Conservation (phyloP, 371 early-diverging fungal genomes). For the Phascolomyces articulosus region DNA sequence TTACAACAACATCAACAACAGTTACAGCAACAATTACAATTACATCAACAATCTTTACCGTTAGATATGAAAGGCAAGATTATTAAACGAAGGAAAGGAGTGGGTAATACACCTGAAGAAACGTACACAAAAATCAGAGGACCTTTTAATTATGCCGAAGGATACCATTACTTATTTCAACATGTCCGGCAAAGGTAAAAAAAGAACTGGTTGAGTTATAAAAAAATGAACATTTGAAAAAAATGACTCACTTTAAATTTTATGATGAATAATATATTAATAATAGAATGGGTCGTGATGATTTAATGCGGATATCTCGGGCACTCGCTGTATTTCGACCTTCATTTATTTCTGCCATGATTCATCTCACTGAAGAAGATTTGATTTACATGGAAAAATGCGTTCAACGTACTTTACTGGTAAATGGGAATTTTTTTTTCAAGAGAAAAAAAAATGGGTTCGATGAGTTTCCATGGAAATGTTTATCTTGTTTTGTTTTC, state of each 20-base stretch:
- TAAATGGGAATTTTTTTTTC: slow-evolving; percentile 19
- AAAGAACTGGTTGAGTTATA: too few relatives aligned
- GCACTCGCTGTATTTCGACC: slow-evolving; percentile 91
- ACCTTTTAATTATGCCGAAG: slow-evolving; percentile 88
- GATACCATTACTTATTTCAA: slow-evolving; percentile 83
- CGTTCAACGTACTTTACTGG: slow-evolving; percentile 84
- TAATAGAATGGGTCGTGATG: slow-evolving; percentile 81
- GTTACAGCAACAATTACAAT: not conserved
- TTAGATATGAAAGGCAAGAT: slow-evolving; percentile 7
- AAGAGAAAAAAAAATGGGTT: not conserved
- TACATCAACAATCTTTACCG: not conserved
- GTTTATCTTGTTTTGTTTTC: not conserved
- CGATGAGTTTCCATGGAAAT: too few relatives aligned
- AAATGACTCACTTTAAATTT: not conserved
- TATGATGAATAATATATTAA: not conserved
- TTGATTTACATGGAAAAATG: slow-evolving; percentile 93
- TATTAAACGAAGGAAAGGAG: slow-evolving; percentile 19
- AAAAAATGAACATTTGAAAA: not conserved
- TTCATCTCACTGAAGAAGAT: slow-evolving; percentile 90
- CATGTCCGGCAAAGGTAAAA: slow-evolving; percentile 73
- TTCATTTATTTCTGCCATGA: slow-evolving; percentile 88
- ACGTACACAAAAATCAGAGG: slow-evolving; percentile 25
- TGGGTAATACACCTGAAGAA: slow-evolving; percentile 24
- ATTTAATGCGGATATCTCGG: slow-evolving; percentile 87
- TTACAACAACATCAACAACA: slow-evolving; percentile 5